Base-by-base conservation (phyloP, 1,139 yeast genomes). In the Pichia sp. region DNA sequence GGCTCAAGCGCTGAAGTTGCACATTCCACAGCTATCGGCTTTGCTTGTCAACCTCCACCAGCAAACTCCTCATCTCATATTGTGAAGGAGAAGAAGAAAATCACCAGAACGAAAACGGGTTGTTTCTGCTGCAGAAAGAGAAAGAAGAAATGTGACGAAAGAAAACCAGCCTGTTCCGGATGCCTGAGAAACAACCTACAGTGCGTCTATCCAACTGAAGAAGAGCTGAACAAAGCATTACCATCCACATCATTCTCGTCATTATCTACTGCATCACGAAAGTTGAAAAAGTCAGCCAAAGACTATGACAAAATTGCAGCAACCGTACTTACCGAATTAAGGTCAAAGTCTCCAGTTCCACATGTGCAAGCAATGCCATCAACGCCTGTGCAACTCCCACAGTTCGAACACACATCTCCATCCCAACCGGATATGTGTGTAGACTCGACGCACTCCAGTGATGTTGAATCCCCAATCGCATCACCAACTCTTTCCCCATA, bases 81-180 rank as follows among this genome's bases (percentile, higher is more conserved):
- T 15, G 23, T 19, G 5, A 42, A 42, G 13, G 38, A 47, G 25
- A 55, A 49, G 31, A 47, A 49, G 34, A 60, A 58, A 42, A 58
- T 58, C 27, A 58, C 57, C 20, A 51, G 65, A 42, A 57, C 63
- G 3, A 59, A 56, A 35, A 55, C 63, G 2, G 66, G 66, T 2
- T 61, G 66, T 39, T 55, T 58, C 36, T 58, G 63, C 30, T 60
- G 79, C 48, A 68, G 75, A 40, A 59, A 61, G 25, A 55, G 77
- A 34, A 72, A 72, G 62, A 72, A 73, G 61, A 73, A 72, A 51
- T 73, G 79, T 50, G 69, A 72, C 48, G 78, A 73, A 48, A 45
- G 41, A 9, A 61, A 59, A 33, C 77, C 78, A 1, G 51, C 56
- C 5, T 73, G 79, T 46, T 59, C 67, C 1, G 74, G 69, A 25